Evolutionary conservation across 139 green algal genomes (phyloP), one percentile per base, ranked within the genome.

Genomic region (Coelastrella sp.): DNA sequence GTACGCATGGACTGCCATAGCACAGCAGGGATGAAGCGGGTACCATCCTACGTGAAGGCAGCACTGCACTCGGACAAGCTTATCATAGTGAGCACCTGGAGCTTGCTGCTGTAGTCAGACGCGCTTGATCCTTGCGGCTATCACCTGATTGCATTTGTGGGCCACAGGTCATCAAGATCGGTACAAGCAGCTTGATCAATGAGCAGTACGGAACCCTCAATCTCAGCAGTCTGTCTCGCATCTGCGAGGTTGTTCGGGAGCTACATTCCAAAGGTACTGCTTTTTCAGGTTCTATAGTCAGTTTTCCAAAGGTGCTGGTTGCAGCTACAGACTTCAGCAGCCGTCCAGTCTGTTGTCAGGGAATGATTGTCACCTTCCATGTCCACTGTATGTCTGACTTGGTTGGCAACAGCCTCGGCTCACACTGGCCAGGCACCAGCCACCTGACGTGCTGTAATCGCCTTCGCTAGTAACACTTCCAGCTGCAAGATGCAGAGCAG

Each of bases 141-240:
- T n/a, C 3, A 61, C 17, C 32, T 77, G 22, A 20, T 16, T 4
- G 3, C 19, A 56, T 23, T 17, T 0, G 75, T 59, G n/a, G 47
- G n/a, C 11, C 32, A n/a, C 95, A 98, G 97, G 97, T 99, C 4
- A 97, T 99, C 79, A 99, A 99, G 66, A 93, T 99, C 20, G 97
- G 97, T 79, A 99, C 97, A 0, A 98, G 95, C 17, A 97, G 93
- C 83, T 92, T 99, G 20, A 94, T 99, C 71, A 92, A 95, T 8
- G 74, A 93, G 11, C 91, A 97, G 66, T 92, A 96, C 23, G 90
- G 94, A 58, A 97, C 91, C n/a, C 90, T 98, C 32, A 97, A 97
- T 90, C 91, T 99, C 1, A 94, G 91, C 85, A 97, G 91, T 80
- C 78, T 99, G 5, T 96, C 96, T 0, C 73, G 93, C 11, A 96